phyloP scores from a whole-genome alignment of 148 eudicot species.

The Amaranthus palmeri region DNA sequence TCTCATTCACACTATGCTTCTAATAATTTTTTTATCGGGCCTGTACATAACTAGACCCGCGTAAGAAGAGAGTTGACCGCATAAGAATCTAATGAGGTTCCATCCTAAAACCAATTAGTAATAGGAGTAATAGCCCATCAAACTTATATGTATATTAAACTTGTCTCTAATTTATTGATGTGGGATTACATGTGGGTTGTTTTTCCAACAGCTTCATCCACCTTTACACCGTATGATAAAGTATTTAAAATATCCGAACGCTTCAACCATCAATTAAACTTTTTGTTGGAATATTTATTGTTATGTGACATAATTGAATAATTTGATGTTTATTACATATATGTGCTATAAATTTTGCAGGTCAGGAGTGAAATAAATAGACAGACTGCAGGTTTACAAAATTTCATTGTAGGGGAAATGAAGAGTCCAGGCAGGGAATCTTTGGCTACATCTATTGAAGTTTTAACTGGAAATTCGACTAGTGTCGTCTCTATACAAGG shows the following conservation, averaged over 20 bases:
- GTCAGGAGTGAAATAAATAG: slow-evolving; percentile 29
- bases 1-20: too few species aligned
- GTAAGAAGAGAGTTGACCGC: too few species aligned
- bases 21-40: too few species aligned
- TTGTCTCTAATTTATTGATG: background rate
- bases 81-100: too few species aligned
- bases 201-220: too few species aligned
- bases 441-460: slow-evolving; percentile 69
- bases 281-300: background rate
- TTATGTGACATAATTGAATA: background rate
- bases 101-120: too few species aligned
- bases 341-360: slow-evolving; percentile 29
- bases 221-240: too few species aligned
- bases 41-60: too few species aligned
- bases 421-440: slow-evolving; percentile 49
- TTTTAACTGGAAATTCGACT: slow-evolving; percentile 60
- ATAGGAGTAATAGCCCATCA: too few species aligned
- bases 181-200: too few species aligned
- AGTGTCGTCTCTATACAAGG: slow-evolving; percentile 39
- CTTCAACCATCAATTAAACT: too few species aligned
- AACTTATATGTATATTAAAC: background rate
- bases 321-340: background rate
- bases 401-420: slow-evolving; percentile 26
- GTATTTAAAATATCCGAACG: too few species aligned
- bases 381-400: slow-evolving; percentile 16